A percentile compares a stretch with the other conserved stretches of the same genome.
Conservation (phyloP, 2,329 filamentous ascomycete species). For the Pestalotiopsis fici region DNA sequence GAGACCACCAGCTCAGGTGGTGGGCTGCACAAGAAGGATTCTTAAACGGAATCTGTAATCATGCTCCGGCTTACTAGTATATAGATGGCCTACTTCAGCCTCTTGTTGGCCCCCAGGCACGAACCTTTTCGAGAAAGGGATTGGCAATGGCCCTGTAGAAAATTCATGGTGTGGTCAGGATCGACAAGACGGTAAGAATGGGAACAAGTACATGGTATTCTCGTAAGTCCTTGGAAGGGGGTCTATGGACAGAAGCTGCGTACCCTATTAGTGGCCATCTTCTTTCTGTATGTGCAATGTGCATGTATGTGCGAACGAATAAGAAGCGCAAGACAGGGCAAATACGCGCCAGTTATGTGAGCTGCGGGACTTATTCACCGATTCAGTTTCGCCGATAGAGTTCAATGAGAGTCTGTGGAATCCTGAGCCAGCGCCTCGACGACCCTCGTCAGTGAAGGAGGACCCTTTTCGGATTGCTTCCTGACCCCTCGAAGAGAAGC, state of each 20-base stretch:
- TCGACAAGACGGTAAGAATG: slow-evolving; percentile 9
- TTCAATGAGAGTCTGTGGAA: slow-evolving; percentile 3
- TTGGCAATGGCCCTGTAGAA: not conserved
- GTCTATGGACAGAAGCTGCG: slow-evolving; percentile 14
- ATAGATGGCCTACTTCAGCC: slow-evolving; percentile 17
- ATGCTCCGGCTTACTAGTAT: slow-evolving; percentile 19
- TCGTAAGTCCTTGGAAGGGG: slow-evolving; percentile 5
- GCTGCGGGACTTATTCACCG: slow-evolving; percentile 7
- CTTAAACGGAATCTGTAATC: slow-evolving; percentile 14
- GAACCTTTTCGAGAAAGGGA: not conserved
- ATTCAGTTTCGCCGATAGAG: slow-evolving; percentile 14
- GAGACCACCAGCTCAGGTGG: not conserved
- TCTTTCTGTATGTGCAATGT: not conserved
- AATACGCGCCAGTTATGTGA: slow-evolving; percentile 9
- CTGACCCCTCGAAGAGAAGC: not conserved
- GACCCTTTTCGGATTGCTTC: not conserved
- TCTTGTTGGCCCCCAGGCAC: slow-evolving; percentile 25
- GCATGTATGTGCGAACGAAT: slow-evolving; percentile 19
- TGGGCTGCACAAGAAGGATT: slow-evolving; percentile 7
- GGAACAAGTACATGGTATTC: slow-evolving; percentile 15
- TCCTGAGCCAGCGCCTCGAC: not conserved
- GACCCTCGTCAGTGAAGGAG: not conserved
- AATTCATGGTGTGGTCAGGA: slow-evolving; percentile 24
- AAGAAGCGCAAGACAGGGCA: not conserved
- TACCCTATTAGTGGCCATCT: not conserved